These are phyloP conservation scores for Vitis amurensis DNA, from an alignment of 164 flowering plant genomes.

Conservation along the genomic window DNA sequence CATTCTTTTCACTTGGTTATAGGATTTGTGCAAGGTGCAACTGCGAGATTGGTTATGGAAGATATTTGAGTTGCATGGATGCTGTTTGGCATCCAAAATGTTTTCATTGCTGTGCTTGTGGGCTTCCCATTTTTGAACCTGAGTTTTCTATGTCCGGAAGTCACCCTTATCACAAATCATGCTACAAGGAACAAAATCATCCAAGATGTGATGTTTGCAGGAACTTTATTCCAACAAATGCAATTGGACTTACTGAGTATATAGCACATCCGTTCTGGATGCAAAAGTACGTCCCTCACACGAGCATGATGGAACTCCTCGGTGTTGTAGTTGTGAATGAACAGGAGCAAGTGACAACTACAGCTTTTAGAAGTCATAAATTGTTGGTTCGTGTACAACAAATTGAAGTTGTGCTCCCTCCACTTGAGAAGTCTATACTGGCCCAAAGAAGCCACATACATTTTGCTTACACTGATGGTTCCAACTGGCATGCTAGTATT, in stretches of 20 bases:
- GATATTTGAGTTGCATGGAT: conserved; percentile 90
- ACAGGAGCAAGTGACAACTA: conserved; percentile 78
- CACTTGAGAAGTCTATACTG: conserved; percentile 74
- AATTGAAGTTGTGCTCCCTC: conserved; percentile 77
- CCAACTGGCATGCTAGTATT: conserved; percentile 79
- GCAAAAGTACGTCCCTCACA: conserved; percentile 63
- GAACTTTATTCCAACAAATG: conserved; percentile 59
- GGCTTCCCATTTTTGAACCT: conserved; percentile 77
- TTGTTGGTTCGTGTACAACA: conserved; percentile 59
- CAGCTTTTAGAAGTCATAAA: conserved; percentile 81
- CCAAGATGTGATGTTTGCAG: conserved; percentile 96
- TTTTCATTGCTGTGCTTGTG: conserved; percentile 85
- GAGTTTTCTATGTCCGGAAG: conserved; percentile 91
- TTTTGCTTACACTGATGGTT: conserved; percentile 89
- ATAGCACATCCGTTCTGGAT: conserved; percentile 64
- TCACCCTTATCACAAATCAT: conserved; percentile 84
- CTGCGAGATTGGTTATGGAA: conserved; percentile 87
- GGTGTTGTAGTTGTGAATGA: conserved; percentile 74
- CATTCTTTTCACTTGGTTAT: conserved; percentile 35
- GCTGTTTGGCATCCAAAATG: conserved; percentile 97
- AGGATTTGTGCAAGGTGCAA: conserved; percentile 93
- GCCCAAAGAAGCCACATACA: conserved; percentile 86
- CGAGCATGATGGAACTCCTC: conserved; percentile 58
- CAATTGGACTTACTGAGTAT: conserved; percentile 57
- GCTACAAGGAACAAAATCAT: conserved; percentile 85